These are phyloP conservation scores for Massariosphaeria phaeospora DNA, from an alignment of 495 filamentous ascomycete species.

Conservation along the genomic window DNA sequence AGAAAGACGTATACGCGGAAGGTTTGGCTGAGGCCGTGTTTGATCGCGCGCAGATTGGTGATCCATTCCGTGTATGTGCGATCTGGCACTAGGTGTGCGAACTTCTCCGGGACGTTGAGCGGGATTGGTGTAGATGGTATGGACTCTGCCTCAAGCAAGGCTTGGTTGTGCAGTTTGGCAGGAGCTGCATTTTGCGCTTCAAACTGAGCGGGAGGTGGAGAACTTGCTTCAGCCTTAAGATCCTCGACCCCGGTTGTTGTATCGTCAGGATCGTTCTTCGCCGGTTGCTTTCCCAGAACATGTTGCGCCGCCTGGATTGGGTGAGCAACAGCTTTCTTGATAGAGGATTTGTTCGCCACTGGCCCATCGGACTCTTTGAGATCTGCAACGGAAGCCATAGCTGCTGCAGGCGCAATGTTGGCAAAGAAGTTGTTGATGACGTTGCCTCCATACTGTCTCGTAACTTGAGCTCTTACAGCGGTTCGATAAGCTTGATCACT, in stretches of 20 bases:
- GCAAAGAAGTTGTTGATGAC: slow-evolving; percentile 14
- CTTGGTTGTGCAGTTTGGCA: neutral
- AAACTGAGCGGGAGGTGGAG: neutral
- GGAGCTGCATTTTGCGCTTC: neutral
- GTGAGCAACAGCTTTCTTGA: slow-evolving; percentile 13
- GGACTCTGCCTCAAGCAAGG: neutral
- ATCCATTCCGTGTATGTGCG: slow-evolving; percentile 21
- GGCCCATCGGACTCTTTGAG: neutral
- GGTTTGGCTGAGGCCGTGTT: slow-evolving; percentile 22
- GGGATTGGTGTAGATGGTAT: neutral
- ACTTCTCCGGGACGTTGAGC: slow-evolving; percentile 14
- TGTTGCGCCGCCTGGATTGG: neutral
- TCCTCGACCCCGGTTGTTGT: neutral
- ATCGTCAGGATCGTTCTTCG: neutral
- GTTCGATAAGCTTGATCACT: slow-evolving; percentile 12
- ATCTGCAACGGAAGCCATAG: neutral
- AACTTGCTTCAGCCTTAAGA: neutral
- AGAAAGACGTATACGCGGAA: slow-evolving; percentile 27
- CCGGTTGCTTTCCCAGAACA: neutral
- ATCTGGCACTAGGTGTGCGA: slow-evolving; percentile 11
- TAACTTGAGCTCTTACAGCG: slow-evolving; percentile 1
- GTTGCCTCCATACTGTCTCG: slow-evolving; percentile 16
- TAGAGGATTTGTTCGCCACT: neutral
- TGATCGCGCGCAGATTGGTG: slow-evolving; percentile 19
- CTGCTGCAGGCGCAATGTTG: neutral